These are phyloP conservation scores for Pleurotus giganteus DNA, from an alignment of 768 basidiomycete species.

Conservation along the genomic window DNA sequence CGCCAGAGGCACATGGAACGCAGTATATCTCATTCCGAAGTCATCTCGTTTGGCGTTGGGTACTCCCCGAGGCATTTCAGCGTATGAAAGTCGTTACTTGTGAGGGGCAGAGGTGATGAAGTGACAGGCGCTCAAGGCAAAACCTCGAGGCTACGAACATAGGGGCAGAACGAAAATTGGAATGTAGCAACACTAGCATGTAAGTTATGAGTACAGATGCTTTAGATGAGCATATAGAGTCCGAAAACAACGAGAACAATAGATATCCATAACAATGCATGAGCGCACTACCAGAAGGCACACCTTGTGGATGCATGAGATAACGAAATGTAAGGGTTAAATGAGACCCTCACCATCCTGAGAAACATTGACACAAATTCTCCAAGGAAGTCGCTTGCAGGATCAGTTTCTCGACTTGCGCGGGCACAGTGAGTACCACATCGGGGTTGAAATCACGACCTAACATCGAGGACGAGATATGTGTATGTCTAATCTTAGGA, in stretches of 20 bases:
- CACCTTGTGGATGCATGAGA: conserved; percentile 38
- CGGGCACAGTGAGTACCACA: conserved; percentile 63
- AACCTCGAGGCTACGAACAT: too few relatives aligned
- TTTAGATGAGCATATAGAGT: conserved; percentile 1
- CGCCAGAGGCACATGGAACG: conserved; percentile 79
- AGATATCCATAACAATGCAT: conserved; percentile 10
- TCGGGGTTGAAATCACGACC: conserved; percentile 95
- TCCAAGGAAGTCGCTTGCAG: conserved; percentile 91
- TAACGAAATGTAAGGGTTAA: not conserved
- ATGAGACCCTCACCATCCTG: conserved; percentile 68
- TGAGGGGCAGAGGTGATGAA: too few relatives aligned
- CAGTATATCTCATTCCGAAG: conserved; percentile 76
- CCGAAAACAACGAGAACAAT: not conserved
- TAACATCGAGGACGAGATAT: conserved; percentile 22
- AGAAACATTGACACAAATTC: conserved; percentile 96
- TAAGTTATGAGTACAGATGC: not conserved
- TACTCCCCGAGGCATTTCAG: conserved; percentile 73
- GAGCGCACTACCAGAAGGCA: conserved; percentile 85
- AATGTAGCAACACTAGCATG: too few relatives aligned
- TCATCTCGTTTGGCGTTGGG: conserved; percentile 82
- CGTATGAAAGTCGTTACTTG: not conserved
- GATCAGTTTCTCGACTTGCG: conserved; percentile 92
- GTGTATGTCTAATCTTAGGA: not conserved
- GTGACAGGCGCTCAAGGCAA: too few relatives aligned
- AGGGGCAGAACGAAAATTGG: too few relatives aligned